Evolutionary conservation across 1,284 basidiomycete species (phyloP).

Genomic region (Vanrija humicola): DNA sequence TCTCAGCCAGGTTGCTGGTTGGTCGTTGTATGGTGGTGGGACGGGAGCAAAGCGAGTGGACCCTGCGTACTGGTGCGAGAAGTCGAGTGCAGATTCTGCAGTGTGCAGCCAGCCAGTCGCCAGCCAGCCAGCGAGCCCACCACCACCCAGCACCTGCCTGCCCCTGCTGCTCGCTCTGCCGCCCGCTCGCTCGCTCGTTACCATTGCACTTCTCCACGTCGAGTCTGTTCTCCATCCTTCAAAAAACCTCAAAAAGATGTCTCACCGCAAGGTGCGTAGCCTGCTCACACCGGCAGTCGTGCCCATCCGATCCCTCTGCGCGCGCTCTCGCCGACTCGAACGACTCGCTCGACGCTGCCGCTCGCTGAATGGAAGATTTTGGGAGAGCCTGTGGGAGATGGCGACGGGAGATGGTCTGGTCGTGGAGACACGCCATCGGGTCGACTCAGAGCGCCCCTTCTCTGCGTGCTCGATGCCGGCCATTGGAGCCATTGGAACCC

Average conservation of each 20-base stretch:
- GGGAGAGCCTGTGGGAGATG: background rate
- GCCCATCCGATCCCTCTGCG: background rate
- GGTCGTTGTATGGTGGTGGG: background rate
- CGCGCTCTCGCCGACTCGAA: background rate
- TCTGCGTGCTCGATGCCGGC: too few relatives aligned
- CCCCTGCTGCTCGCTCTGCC: too few relatives aligned
- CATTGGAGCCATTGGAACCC: too few relatives aligned
- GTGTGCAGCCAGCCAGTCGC: too few relatives aligned
- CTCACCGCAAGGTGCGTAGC: conserved; percentile 42
- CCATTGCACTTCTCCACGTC: too few relatives aligned
- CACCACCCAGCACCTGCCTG: too few relatives aligned
- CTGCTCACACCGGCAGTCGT: background rate
- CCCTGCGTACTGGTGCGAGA: background rate
- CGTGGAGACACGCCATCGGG: too few relatives aligned
- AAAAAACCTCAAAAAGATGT: conserved; percentile 33
- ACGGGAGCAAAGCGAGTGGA: background rate
- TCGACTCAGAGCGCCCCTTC: too few relatives aligned
- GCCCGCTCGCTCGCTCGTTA: background rate
- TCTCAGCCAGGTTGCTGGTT: background rate
- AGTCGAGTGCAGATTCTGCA: too few relatives aligned
- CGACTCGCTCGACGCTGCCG: background rate
- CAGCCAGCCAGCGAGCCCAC: too few relatives aligned
- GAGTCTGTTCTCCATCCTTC: conserved; percentile 8
- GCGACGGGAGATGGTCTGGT: too few relatives aligned
- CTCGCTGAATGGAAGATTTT: background rate